These are phyloP conservation scores for Sporothrix humicola DNA, from an alignment of 2,329 filamentous ascomycete species.

Conservation along the genomic window DNA sequence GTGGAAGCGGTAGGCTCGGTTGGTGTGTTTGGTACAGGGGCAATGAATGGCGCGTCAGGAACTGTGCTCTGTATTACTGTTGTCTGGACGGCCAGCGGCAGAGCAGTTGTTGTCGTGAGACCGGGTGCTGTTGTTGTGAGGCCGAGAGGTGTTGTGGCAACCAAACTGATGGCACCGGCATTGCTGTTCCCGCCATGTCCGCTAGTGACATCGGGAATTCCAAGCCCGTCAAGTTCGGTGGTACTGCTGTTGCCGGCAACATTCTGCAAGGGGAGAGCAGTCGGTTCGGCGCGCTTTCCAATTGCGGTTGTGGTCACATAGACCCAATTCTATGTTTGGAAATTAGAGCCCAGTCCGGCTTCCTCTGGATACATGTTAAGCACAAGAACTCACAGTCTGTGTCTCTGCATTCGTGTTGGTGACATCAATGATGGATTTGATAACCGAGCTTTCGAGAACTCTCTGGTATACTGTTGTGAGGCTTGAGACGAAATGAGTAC, in stretches of 20 bases:
- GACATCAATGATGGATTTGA: constrained; percentile 34
- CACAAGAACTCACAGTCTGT: constrained; percentile 36
- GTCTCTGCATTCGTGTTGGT: constrained; percentile 38
- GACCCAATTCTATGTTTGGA: constrained; percentile 34
- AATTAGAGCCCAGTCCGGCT: background rate
- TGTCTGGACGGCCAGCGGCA: background rate
- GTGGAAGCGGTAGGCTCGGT: background rate
- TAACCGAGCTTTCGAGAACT: constrained; percentile 36
- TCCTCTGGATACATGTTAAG: too few species aligned
- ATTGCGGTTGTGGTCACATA: constrained; percentile 33
- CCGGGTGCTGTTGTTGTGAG: background rate
- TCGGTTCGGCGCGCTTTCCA: constrained; percentile 31
- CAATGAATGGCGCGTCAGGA: background rate
- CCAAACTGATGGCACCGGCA: background rate
- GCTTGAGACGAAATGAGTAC: constrained; percentile 34
- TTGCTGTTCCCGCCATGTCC: background rate
- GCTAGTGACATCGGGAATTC: background rate
- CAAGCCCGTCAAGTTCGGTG: background rate
- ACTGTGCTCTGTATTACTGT: background rate
- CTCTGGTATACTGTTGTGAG: constrained; percentile 35
- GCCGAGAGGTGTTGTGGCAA: background rate
- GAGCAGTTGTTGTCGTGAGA: background rate
- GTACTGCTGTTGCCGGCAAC: background rate
- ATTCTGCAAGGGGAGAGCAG: background rate
- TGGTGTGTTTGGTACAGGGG: background rate